Evolutionary conservation across 306 rosid genomes (phyloP).

Genomic region (Phaseolus lunatus): DNA sequence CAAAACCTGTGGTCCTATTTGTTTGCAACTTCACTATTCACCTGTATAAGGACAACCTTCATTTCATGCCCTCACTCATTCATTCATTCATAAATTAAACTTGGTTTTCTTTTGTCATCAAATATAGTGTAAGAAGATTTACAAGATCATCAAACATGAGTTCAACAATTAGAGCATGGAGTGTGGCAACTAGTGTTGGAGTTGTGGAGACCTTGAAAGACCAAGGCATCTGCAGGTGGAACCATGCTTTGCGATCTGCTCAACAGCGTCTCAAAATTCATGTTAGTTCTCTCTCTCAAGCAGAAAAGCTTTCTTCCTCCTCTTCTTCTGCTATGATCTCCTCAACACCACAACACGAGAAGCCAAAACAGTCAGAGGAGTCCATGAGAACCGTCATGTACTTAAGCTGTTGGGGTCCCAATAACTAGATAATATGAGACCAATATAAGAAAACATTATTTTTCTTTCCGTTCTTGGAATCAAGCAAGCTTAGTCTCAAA

Average conservation of each 20-base stretch:
- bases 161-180: conserved; percentile 47
- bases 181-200: conserved; percentile 50
- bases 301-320: conserved; percentile 52
- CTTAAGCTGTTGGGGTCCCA: conserved; percentile 68
- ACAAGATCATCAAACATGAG: conserved; percentile 40
- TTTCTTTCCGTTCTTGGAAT: neutral
- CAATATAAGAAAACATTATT: neutral
- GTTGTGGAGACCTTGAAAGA: conserved; percentile 60
- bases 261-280: conserved; percentile 54
- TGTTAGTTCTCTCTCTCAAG: conserved; percentile 43
- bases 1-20: neutral
- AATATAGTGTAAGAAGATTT: neutral
- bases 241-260: conserved; percentile 39
- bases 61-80: neutral
- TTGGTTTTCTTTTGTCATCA: neutral
- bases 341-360: conserved; percentile 45
- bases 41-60: neutral
- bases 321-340: conserved; percentile 49
- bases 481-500: neutral
- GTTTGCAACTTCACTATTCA: neutral
- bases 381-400: conserved; percentile 69
- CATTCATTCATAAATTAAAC: neutral
- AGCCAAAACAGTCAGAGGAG: conserved; percentile 46
- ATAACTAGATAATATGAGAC: neutral
- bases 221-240: conserved; percentile 67